Conservation (phyloP, 2,329 filamentous ascomycete genomes). For the Pestalotiopsis sp. region DNA sequence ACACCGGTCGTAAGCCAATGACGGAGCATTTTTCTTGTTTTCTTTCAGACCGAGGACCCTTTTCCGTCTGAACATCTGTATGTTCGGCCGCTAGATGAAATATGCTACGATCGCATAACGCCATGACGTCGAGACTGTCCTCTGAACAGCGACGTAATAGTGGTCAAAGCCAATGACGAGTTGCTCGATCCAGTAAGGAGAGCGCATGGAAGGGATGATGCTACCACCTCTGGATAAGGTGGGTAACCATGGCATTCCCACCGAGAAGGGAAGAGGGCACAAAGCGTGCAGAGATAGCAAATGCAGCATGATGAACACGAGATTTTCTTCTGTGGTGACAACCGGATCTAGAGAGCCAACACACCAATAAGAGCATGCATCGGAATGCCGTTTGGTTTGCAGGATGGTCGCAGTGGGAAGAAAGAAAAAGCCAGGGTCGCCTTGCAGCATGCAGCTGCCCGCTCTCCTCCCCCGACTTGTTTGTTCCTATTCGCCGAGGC, state of each 20-base stretch:
- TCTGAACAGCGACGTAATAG: not conserved
- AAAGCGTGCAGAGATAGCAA: conserved; percentile 5
- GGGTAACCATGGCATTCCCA: not conserved
- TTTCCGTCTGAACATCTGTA: not conserved
- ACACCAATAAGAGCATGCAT: not conserved
- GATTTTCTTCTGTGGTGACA: not conserved
- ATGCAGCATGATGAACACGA: conserved; percentile 5
- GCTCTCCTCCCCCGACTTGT: not conserved
- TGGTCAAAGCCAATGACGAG: not conserved
- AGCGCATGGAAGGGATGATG: not conserved
- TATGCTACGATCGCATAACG: not conserved
- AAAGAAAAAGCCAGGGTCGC: not conserved
- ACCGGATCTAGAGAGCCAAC: not conserved
- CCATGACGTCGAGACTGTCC: not conserved
- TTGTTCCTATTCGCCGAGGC: conserved; percentile 4
- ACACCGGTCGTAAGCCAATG: not conserved
- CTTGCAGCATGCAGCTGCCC: conserved; percentile 8
- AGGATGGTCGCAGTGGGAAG: not conserved
- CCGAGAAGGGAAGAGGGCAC: not conserved
- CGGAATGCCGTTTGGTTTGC: not conserved
- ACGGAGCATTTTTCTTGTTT: not conserved
- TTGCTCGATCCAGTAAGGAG: not conserved
- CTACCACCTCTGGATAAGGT: not conserved
- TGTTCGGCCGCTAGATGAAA: not conserved
- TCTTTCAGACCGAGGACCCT: not conserved